These are phyloP conservation scores for Xerocomus minutiporus DNA, from an alignment of 1,284 basidiomycete species.

Conservation along the genomic window DNA sequence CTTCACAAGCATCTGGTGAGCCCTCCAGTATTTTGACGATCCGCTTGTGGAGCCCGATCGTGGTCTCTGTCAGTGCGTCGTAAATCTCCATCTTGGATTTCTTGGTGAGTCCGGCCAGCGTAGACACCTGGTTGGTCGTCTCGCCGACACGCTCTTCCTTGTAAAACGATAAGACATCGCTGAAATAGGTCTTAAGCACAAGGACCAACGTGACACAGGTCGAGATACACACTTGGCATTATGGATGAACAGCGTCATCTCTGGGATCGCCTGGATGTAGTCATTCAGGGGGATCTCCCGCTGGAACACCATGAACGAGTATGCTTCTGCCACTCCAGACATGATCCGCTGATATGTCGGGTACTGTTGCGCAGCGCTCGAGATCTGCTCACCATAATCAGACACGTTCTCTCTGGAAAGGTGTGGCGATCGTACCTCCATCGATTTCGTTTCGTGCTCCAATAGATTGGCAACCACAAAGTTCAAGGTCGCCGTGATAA, in stretches of 20 bases:
- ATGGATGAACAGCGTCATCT: conserved; percentile 29
- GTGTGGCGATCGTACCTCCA: conserved; percentile 10
- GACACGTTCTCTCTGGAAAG: not conserved
- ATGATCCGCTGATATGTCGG: conserved; percentile 30
- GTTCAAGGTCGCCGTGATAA: conserved; percentile 27
- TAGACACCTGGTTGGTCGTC: conserved; percentile 32
- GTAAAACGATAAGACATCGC: conserved; percentile 41
- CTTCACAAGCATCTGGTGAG: conserved; percentile 16
- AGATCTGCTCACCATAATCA: conserved; percentile 10
- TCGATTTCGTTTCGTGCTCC: conserved; percentile 28
- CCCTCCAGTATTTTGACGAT: conserved; percentile 20
- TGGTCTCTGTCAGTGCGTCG: conserved; percentile 21
- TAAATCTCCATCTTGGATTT: conserved; percentile 27
- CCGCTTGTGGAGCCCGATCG: conserved; percentile 15
- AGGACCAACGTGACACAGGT: not conserved
- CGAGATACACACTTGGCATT: conserved; percentile 31
- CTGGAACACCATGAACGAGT: conserved; percentile 31
- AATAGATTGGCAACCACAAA: conserved; percentile 27
- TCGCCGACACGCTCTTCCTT: conserved; percentile 39
- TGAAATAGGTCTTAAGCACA: conserved; percentile 10
- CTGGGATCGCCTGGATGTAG: conserved; percentile 36
- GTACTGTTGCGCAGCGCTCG: conserved; percentile 19
- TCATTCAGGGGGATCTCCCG: conserved; percentile 20
- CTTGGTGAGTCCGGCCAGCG: conserved; percentile 21
- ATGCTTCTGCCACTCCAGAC: conserved; percentile 30